Conservation (phyloP, 1,284 basidiomycete species). For the Malassezia pachydermatis region DNA sequence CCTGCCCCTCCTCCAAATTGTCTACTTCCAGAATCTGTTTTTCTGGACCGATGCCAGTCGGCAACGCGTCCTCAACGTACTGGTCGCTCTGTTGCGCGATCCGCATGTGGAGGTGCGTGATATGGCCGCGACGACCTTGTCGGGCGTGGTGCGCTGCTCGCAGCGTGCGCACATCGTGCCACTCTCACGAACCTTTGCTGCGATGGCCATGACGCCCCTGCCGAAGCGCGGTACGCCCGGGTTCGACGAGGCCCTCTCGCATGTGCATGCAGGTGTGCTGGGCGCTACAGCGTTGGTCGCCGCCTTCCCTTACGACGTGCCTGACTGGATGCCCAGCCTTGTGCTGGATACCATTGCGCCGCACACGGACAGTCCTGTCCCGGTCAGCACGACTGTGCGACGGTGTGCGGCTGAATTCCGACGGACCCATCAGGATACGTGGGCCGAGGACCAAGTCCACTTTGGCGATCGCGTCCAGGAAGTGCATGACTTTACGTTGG, state of each 20-base stretch:
- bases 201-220: conserved; percentile 51
- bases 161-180: conserved; percentile 77
- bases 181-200: conserved; percentile 50
- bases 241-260: conserved; percentile 65
- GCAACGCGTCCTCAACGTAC: conserved; percentile 29
- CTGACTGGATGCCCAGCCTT: conserved; percentile 71
- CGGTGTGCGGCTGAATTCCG: conserved; percentile 72
- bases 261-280: conserved; percentile 77
- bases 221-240: conserved; percentile 53
- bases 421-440: conserved; percentile 57
- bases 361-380: conserved; percentile 80
- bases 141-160: conserved; percentile 81
- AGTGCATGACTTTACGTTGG: conserved; percentile 41
- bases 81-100: conserved; percentile 36
- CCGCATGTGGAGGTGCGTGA: conserved; percentile 43
- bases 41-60: conserved; percentile 23
- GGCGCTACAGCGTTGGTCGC: conserved; percentile 70
- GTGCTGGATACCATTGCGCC: conserved; percentile 57
- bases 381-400: conserved; percentile 79
- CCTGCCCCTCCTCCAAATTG: conserved; percentile 41
- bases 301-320: conserved; percentile 73
- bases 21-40: conserved; percentile 46
- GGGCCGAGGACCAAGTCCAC: conserved; percentile 77
- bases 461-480: conserved; percentile 59
- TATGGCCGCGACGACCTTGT: conserved; percentile 56